Percentiles rank a stretch among this genome's conserved stretches.
These are phyloP conservation scores for Tricholoma terreum DNA, from an alignment of 768 basidiomycete species.

Conservation along the genomic window DNA sequence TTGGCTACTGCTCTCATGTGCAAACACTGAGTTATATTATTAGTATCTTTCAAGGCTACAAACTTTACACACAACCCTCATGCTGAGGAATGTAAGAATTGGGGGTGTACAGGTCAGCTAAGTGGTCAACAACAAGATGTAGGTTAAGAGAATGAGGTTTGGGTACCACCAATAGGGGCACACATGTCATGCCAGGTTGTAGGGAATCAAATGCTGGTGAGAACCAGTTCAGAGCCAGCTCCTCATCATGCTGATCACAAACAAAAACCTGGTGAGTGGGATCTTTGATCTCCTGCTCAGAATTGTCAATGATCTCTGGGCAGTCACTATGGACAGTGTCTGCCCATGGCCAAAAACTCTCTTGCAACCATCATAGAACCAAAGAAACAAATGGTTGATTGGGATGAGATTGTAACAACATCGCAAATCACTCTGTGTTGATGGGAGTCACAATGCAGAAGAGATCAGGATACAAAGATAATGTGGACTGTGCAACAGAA, in stretches of 20 bases:
- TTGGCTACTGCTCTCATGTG: too few relatives aligned
- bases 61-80: too few relatives aligned
- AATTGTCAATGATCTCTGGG: not conserved
- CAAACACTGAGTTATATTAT: too few relatives aligned
- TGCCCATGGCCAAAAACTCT: constrained; percentile 12
- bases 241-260: constrained; percentile 16
- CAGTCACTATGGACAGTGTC: not conserved
- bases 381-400: constrained; percentile 7
- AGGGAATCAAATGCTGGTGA: constrained; percentile 25
- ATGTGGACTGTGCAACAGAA: not conserved
- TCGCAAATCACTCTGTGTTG: not conserved
- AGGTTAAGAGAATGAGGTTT: constrained; percentile 28
- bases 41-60: too few relatives aligned
- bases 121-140: constrained; percentile 36
- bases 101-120: constrained; percentile 20
- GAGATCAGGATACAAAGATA: not conserved
- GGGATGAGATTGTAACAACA: not conserved
- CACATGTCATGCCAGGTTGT: constrained; percentile 32
- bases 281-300: not conserved
- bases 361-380: not conserved
- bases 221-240: constrained; percentile 12
- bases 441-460: not conserved
- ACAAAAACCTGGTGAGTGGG: constrained; percentile 7
- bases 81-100: too few relatives aligned
- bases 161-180: constrained; percentile 32